These are phyloP conservation scores for Mycena sanguinolenta DNA, from an alignment of 768 basidiomycete species.

Conservation along the genomic window DNA sequence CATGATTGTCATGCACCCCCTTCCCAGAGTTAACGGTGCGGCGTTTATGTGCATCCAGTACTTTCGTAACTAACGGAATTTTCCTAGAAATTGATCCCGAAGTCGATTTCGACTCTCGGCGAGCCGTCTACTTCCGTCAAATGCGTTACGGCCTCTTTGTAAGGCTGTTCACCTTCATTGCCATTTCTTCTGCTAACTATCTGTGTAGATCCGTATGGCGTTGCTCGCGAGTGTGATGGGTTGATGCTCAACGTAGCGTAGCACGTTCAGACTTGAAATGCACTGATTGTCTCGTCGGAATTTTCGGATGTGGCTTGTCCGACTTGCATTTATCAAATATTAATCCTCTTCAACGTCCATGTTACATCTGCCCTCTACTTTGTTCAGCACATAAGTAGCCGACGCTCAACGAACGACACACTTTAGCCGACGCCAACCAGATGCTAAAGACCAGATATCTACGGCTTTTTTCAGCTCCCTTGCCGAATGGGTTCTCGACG, in stretches of 20 bases:
- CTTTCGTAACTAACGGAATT: constrained; percentile 29
- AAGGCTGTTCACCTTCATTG: constrained; percentile 52
- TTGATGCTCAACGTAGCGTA: constrained; percentile 28
- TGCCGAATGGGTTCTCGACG: background rate
- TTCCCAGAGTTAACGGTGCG: constrained; percentile 91
- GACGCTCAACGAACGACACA: background rate
- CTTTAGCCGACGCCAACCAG: background rate
- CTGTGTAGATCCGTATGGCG: constrained; percentile 79
- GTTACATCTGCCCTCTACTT: too few species aligned
- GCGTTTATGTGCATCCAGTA: background rate
- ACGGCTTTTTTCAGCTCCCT: too few species aligned
- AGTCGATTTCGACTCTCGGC: constrained; percentile 94
- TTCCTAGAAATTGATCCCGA: constrained; percentile 96
- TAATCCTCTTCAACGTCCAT: too few species aligned
- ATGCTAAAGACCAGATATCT: too few species aligned
- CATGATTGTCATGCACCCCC: constrained; percentile 99
- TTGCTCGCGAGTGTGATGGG: constrained; percentile 75
- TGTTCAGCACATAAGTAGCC: too few species aligned
- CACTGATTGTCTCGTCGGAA: background rate
- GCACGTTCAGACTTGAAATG: background rate
- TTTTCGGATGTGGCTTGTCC: background rate
- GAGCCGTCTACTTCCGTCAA: constrained; percentile 98
- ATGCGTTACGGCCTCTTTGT: constrained; percentile 99
- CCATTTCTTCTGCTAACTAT: constrained; percentile 3
- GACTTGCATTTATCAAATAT: too few species aligned